Evolutionary conservation across 345 rosid species (phyloP), one percentile per base, ranked within the genome.

Genomic region (Microcos paniculata): DNA sequence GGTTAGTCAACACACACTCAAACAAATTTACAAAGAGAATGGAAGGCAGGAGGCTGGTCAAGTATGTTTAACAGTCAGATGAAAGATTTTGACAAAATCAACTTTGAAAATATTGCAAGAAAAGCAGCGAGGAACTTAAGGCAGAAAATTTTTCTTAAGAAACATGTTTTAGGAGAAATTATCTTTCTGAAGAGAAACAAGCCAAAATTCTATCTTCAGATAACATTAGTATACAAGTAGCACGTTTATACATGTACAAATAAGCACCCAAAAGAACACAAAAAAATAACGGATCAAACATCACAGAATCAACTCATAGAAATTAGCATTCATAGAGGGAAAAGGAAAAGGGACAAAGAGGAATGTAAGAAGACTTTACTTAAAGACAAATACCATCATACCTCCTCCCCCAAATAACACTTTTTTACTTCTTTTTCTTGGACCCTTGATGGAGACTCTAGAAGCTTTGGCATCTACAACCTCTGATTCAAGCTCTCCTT

Each of bases 381-480:
- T 56, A 70, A 62, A 77, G 64, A 38, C 63, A 55, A 72, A 51
- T 16, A 31, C 30, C 33, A 24, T 16, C 80, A 52, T 70, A 88
- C 92, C 92, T 88, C 92, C 92, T 88, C 82, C 85, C 74, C 81
- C 87, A 78, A 88, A 91, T 61, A 90, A 85, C 81, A 82, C 88
- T 62, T 88, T 87, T 78, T 83, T 87, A 79, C 86, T 87, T 88
- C 88, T 84, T 80, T 84, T 87, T 84, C 87, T 85, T 73, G 78
- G 79, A 62, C 82, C 76, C 76, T 68, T 82, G 53, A 64, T 71
- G 49, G 82, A 75, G 74, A 70, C 43, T 70, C 82, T 85, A 69
- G 81, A 76, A 84, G 62, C 56, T 82, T 83, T 86, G 71, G 78
- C 80, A 67, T 80, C 87, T 74, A 55, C 55, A 38, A 77, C 62